A percentile compares a stretch with the other conserved stretches of the same genome.
These are phyloP conservation scores for Trypanosoma lewisi DNA, from an alignment of 208 protist species.

Conservation along the genomic window DNA sequence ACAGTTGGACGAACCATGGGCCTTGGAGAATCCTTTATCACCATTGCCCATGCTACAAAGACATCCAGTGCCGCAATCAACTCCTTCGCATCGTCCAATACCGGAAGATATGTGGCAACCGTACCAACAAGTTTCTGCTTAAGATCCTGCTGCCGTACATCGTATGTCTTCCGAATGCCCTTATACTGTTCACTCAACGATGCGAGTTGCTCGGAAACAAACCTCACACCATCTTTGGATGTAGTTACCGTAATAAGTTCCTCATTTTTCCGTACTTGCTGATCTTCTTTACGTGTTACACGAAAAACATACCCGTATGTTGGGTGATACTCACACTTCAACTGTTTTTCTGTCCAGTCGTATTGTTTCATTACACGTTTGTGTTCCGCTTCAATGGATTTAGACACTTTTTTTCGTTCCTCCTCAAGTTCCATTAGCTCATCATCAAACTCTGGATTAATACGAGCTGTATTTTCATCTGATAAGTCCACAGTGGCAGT, in stretches of 20 bases:
- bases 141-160: constrained; percentile 76
- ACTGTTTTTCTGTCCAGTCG: constrained; percentile 85
- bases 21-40: constrained; percentile 81
- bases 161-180: constrained; percentile 71
- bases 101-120: constrained; percentile 91
- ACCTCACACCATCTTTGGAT: constrained; percentile 94
- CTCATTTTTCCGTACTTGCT: constrained; percentile 76
- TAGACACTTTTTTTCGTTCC: constrained; percentile 53
- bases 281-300: constrained; percentile 90
- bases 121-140: constrained; percentile 92
- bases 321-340: constrained; percentile 90
- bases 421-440: constrained; percentile 84
- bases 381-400: constrained; percentile 83
- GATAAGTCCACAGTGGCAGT: constrained; percentile 76
- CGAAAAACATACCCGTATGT: constrained; percentile 91
- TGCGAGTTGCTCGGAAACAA: constrained; percentile 85
- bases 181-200: constrained; percentile 82
- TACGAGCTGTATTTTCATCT: constrained; percentile 72
- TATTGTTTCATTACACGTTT: constrained; percentile 53
- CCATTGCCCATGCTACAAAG: constrained; percentile 88
- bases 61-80: constrained; percentile 95
- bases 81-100: constrained; percentile 93
- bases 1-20: constrained; percentile 92
- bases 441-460: constrained; percentile 94
- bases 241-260: constrained; percentile 82